Base-by-base conservation (phyloP, 2,329 filamentous ascomycete genomes). In the Botrytis pseudocinerea region DNA sequence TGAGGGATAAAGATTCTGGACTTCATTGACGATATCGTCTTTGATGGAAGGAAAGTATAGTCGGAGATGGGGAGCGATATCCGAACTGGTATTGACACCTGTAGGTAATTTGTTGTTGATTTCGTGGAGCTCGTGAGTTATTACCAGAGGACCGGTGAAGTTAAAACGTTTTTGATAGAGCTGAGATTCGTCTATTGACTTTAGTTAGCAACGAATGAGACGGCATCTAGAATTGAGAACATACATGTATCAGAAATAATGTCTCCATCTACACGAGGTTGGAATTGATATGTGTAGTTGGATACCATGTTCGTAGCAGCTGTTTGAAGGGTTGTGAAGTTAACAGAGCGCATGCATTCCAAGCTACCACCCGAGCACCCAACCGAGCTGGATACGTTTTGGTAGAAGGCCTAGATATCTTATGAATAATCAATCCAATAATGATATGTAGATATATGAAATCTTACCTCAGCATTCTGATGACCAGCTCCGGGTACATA, bases 101-200 rank as follows among this genome's bases (percentile, higher is more conserved):
- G 74, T 69, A 42, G 76, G 81, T 1, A 79, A 74, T 70, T 76
- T 77, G 61, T 77, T 70, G 71, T 82, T 82, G 48, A 78, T 77
- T 75, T 83, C 81, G 72, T 82, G 81, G 62, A 78, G 76, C 73
- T 82, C 81, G 74, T 83, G 81, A 20, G 76, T 79, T 70, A 82
- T 81, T 28, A 82, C 80, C 1, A 80, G 62, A 3, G 82, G 80
- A 22, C 81, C 82, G 42, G 70, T 77, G 76, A 81, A 83, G 75
- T 82, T 82, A 77, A 82, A 82, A 51, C 77, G 79, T 22, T 78
- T 77, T 75, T 81, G 80, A 76, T 82, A 82, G 51, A 82, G 76
- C 71, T 81, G 78, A 4, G 81, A 78, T 75, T 82, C 81, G 70
- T 83, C 76, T 78, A 28, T 65, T 59, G 59, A 12, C 79, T 32